Percentiles rank a stretch among this genome's conserved stretches.
phyloP scores from a whole-genome alignment of 768 basidiomycete species.

The Mycena belliarum region DNA sequence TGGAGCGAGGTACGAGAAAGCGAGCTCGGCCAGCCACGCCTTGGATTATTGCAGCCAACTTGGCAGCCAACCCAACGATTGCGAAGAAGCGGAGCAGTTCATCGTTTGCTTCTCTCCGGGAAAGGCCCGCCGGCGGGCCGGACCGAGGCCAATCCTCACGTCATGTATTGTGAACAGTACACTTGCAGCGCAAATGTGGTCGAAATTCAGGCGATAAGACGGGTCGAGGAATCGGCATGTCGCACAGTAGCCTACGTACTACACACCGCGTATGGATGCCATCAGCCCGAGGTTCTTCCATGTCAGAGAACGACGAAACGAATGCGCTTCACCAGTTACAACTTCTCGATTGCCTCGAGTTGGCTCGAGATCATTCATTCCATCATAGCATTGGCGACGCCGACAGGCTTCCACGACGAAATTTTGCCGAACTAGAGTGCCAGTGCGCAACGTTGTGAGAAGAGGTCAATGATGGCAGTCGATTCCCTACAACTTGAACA shows the following conservation, averaged over 20 bases:
- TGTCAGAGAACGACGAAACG: neutral
- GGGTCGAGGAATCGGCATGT: neutral
- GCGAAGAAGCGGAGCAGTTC: neutral
- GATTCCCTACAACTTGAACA: too few relatives aligned
- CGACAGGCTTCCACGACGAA: neutral
- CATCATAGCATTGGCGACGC: neutral
- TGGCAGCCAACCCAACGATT: too few relatives aligned
- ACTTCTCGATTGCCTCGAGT: neutral
- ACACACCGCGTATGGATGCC: neutral
- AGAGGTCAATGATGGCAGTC: too few relatives aligned
- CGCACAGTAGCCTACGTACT: neutral
- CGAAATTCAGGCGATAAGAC: neutral
- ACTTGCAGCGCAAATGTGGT: too few relatives aligned
- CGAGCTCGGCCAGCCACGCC: neutral
- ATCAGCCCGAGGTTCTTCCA: constrained; percentile 8
- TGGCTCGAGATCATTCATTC: neutral
- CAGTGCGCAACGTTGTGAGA: too few relatives aligned
- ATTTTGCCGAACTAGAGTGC: neutral
- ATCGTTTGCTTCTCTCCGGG: neutral
- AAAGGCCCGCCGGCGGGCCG: too few relatives aligned
- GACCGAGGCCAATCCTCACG: neutral
- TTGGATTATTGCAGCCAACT: neutral
- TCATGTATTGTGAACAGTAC: neutral
- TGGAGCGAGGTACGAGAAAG: neutral
- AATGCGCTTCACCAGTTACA: neutral